Evolutionary conservation across 2,329 filamentous ascomycete species (phyloP).

Genomic region (Paecilomyces sp.): DNA sequence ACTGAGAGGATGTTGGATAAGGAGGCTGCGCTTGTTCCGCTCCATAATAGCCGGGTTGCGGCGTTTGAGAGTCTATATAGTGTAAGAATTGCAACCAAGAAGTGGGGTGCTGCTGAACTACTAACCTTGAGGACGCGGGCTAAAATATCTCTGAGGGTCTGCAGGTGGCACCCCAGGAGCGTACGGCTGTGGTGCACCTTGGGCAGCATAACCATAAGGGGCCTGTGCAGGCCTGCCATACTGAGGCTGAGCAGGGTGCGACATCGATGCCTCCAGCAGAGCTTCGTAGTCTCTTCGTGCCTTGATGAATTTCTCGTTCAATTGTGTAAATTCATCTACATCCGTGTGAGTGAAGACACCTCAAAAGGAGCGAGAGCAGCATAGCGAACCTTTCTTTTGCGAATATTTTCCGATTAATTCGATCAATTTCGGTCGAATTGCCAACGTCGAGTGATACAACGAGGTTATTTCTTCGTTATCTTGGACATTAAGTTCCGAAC

Average conservation of each 20-base stretch:
- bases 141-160: conserved; percentile 64
- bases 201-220: conserved; percentile 25
- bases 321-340: conserved; percentile 90
- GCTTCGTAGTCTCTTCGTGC: conserved; percentile 93
- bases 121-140: conserved; percentile 42
- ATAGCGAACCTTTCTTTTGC: conserved; percentile 79
- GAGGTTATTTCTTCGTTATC: conserved; percentile 95
- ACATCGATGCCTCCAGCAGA: conserved; percentile 93
- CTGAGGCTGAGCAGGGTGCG: conserved; percentile 73
- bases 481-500: conserved; percentile 69
- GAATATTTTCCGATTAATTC: conserved; percentile 98
- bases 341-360: conserved; percentile 8
- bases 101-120: conserved; percentile 33
- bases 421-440: conserved; percentile 93
- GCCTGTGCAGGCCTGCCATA: conserved; percentile 56
- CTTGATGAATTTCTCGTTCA: conserved; percentile 99
- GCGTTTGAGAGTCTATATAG: conserved; percentile 17
- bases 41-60: conserved; percentile 57
- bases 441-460: conserved; percentile 84
- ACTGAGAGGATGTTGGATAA: conserved; percentile 32
- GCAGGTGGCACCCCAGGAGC: conserved; percentile 33
- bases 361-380: neutral
- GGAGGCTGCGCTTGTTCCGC: conserved; percentile 43
- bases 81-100: conserved; percentile 1
- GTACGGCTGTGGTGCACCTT: conserved; percentile 31